These are phyloP conservation scores for Suillus plorans DNA, from an alignment of 768 basidiomycete genomes.

Conservation along the genomic window DNA sequence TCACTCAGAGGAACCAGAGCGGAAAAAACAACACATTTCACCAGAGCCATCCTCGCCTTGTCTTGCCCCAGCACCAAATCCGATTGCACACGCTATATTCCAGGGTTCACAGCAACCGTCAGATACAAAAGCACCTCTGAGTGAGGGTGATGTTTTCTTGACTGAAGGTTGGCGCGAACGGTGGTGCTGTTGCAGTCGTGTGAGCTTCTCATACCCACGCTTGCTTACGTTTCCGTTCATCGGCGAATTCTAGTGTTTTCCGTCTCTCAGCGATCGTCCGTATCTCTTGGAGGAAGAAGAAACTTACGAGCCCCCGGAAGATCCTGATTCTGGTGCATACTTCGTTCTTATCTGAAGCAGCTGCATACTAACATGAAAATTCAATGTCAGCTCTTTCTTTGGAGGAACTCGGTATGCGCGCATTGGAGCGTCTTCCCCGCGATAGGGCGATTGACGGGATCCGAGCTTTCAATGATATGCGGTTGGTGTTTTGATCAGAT, in stretches of 20 bases:
- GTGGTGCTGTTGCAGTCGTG: constrained; percentile 76
- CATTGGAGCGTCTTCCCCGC: constrained; percentile 69
- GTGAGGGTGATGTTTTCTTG: constrained; percentile 75
- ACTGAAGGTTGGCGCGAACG: constrained; percentile 68
- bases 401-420: constrained; percentile 83
- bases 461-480: constrained; percentile 79
- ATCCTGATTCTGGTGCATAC: constrained; percentile 72
- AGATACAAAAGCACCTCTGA: constrained; percentile 32
- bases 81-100: constrained; percentile 46
- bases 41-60: constrained; percentile 42
- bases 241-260: constrained; percentile 51
- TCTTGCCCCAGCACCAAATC: constrained; percentile 53
- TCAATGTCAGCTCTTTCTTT: constrained; percentile 59
- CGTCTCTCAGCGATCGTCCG: constrained; percentile 49
- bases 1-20: constrained; percentile 32
- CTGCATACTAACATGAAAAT: not conserved
- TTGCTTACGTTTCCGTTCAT: constrained; percentile 3
- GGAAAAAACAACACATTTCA: constrained; percentile 46
- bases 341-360: not conserved
- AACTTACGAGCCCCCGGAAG: constrained; percentile 82
- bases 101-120: constrained; percentile 8
- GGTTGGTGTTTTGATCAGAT: constrained; percentile 42
- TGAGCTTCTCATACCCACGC: constrained; percentile 30
- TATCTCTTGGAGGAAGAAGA: constrained; percentile 78
- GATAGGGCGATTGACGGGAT: constrained; percentile 84